phyloP scores from a whole-genome alignment of 805 yeast species.

The Debaryomyces hansenii region DNA sequence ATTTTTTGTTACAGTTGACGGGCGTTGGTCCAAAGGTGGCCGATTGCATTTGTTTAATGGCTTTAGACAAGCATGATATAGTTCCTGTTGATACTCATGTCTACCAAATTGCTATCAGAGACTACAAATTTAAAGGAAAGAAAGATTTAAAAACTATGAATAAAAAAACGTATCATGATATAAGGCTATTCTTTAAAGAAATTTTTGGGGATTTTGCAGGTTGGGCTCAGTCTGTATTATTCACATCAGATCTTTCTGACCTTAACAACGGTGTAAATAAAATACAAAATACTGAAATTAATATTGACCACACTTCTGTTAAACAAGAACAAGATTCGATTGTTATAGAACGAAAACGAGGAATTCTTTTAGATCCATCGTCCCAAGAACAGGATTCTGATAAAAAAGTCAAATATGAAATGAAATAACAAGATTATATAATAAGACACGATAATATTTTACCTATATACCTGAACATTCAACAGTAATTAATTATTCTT shows the following conservation, averaged over 20 bases:
- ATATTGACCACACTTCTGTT: too few relatives aligned
- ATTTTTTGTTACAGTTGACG: slow-evolving; percentile 58
- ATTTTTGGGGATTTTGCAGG: slow-evolving; percentile 94
- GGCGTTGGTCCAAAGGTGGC: slow-evolving; percentile 99
- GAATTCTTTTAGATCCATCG: too few relatives aligned
- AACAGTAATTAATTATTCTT: too few relatives aligned
- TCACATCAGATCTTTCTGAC: slow-evolving; percentile 78
- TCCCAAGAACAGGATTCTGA: too few relatives aligned
- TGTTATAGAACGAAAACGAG: too few relatives aligned
- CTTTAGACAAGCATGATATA: slow-evolving; percentile 77
- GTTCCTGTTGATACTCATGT: slow-evolving; percentile 98
- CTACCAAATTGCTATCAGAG: slow-evolving; percentile 81
- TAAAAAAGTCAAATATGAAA: too few relatives aligned
- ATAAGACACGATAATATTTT: too few relatives aligned
- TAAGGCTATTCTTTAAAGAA: slow-evolving; percentile 57
- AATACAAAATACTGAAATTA: neutral
- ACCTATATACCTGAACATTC: too few relatives aligned
- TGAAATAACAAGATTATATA: too few relatives aligned
- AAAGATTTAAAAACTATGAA: slow-evolving; percentile 46
- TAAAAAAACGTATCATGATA: slow-evolving; percentile 51
- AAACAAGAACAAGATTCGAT: too few relatives aligned
- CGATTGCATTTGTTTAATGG: slow-evolving; percentile 93
- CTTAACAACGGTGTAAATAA: slow-evolving; percentile 60
- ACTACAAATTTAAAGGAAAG: slow-evolving; percentile 59
- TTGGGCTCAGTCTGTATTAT: slow-evolving; percentile 96